Conservation (phyloP, 148 eudicot species). For the Rhododendron mucronatum region DNA sequence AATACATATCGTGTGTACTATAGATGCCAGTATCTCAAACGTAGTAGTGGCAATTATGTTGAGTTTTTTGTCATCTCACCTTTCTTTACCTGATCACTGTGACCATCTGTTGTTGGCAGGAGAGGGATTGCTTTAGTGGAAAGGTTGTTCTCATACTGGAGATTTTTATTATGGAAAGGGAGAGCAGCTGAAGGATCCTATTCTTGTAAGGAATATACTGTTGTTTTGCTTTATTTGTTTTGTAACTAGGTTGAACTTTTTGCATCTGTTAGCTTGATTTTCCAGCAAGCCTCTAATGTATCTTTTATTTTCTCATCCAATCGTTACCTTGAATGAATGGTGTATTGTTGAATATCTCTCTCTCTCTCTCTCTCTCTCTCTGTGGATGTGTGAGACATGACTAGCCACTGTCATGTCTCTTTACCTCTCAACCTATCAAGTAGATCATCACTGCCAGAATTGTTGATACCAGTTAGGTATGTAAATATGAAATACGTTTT, state of each 20-base stretch:
- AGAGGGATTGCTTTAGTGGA: constrained; percentile 34
- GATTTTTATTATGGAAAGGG: not conserved
- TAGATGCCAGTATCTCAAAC: not conserved
- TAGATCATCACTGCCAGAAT: not conserved
- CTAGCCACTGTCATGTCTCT: not conserved
- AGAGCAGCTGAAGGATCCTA: not conserved
- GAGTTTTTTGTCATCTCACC: not conserved
- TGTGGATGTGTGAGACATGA: not conserved
- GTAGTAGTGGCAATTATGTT: not conserved
- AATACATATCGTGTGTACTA: not conserved
- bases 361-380: not conserved
- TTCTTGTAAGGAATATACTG: not conserved
- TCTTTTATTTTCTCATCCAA: not conserved
- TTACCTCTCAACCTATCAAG: not conserved
- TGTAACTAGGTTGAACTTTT: not conserved
- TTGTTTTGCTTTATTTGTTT: not conserved
- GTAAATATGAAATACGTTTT: not conserved
- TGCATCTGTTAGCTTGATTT: not conserved
- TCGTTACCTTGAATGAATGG: not conserved
- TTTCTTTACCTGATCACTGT: not conserved
- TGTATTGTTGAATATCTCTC: not conserved
- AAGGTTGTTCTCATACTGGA: not conserved
- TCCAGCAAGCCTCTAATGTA: not conserved
- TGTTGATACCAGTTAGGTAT: not conserved
- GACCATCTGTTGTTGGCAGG: constrained; percentile 24